Base-by-base conservation (phyloP, 352 stramenopile genomes). In the Globisporangium lucens region DNA sequence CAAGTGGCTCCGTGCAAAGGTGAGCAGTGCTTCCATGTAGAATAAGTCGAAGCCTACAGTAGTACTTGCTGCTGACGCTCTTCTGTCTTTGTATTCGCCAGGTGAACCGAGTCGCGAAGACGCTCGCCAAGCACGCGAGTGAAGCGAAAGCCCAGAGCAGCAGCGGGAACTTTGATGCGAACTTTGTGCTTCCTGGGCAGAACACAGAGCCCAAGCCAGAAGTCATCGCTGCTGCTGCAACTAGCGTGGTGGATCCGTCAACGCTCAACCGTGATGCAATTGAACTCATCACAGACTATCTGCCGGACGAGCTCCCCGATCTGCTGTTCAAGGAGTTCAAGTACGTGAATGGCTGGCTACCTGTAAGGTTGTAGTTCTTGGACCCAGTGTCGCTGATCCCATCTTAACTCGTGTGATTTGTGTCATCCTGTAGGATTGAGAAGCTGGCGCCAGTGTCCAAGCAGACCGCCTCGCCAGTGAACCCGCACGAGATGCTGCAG, bases 221-320 rank as follows among this genome's bases (percentile, higher is more conserved):
- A 49, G 36, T 13, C 27, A n/a, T 0, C 24, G 24, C 53, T 17
- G 6, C 6, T 9, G 22, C 36, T 33, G 17, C 6, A 27, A 57
- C 20, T 51, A 13, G 4, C 6, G 36, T n/a, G 22, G 1, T 73
- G 9, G 68, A 73, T 9, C 20, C 68, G 2, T 27, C 52, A 3
- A 35, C 24, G 27, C 71, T 67, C 49, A 63, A 78, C 60, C 72
- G 77, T 30, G 69, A 89, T 20, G 83, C 85, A 0, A 81, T 93
- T 61, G 75, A 87, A 15, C 55, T 89, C n/a, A 47, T 93, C 9
- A 64, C 66, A 0, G 77, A 93, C 56, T 93, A 91, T 33, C 27
- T 91, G 1, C 69, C 82, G 0, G n/a, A 69, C 0, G 77, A 83
- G 12, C 77, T 84, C 67, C 63, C 82, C 20, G 74, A 76, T 7